Evolutionary conservation across 805 yeast species (phyloP).

Genomic region (Wickerhamomyces tratensis): DNA sequence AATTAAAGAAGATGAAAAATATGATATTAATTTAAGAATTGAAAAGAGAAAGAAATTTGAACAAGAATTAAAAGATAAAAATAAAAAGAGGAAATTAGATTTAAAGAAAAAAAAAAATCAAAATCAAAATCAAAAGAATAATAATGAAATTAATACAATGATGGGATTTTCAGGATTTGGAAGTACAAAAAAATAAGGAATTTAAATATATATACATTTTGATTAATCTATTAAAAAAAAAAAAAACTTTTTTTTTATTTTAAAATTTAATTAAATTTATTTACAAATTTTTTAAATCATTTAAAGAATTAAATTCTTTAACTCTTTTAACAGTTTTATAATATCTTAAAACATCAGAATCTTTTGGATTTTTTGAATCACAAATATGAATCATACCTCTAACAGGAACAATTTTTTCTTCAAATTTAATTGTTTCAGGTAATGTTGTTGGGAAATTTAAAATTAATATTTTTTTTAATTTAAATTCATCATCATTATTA

Average conservation of each 20-base stretch:
- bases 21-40: conserved; percentile 31
- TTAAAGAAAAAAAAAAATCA: conserved; percentile 6
- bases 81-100: conserved; percentile 12
- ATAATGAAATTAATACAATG: conserved; percentile 21
- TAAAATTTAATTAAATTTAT: not conserved
- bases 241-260: too few relatives aligned
- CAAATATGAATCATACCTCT: conserved; percentile 26
- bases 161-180: conserved; percentile 61
- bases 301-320: conserved; percentile 6
- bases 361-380: conserved; percentile 19
- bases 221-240: not conserved
- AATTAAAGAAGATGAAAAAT: conserved; percentile 10
- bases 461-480: conserved; percentile 34
- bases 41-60: conserved; percentile 29
- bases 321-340: conserved; percentile 58
- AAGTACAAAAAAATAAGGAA: conserved; percentile 28
- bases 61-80: conserved; percentile 22
- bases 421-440: conserved; percentile 63
- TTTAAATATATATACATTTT: not conserved
- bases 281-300: conserved; percentile 1
- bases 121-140: conserved; percentile 6
- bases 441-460: conserved; percentile 52
- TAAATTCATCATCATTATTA: conserved; percentile 13
- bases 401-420: conserved; percentile 51
- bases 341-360: conserved; percentile 48